A percentile compares a stretch with the other conserved stretches of the same genome.
phyloP scores from a whole-genome alignment of 2,329 filamentous ascomycete genomes.

The Lecanicillium sp. region DNA sequence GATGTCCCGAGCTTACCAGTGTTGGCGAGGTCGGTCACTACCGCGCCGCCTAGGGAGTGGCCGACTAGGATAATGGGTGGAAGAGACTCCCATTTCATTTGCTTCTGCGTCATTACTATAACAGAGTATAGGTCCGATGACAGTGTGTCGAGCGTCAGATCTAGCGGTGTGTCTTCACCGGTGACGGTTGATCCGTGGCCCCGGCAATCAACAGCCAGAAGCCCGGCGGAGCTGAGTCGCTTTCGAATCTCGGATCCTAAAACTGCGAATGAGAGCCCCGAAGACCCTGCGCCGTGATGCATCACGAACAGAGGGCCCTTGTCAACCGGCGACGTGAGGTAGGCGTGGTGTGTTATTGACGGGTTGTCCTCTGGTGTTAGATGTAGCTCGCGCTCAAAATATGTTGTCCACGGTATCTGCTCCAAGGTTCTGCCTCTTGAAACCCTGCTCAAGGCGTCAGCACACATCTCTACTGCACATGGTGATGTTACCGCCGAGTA shows the following conservation, averaged over 20 bases:
- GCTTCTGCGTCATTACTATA: conserved; percentile 55
- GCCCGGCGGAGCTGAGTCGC: conserved; percentile 68
- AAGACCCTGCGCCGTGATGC: conserved; percentile 92
- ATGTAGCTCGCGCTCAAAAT: conserved; percentile 82
- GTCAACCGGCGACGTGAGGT: conserved; percentile 72
- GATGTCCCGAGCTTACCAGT: conserved; percentile 56
- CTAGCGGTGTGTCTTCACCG: conserved; percentile 32
- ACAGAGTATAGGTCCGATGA: conserved; percentile 65
- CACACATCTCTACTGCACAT: background rate
- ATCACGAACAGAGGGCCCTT: conserved; percentile 80
- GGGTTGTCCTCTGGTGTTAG: conserved; percentile 43
- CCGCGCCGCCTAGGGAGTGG: conserved; percentile 87
- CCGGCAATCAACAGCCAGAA: conserved; percentile 79
- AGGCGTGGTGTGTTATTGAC: conserved; percentile 68
- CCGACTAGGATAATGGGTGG: conserved; percentile 79
- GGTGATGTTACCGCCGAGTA: no score
- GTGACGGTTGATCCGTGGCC: conserved; percentile 71
- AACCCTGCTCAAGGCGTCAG: conserved; percentile 26
- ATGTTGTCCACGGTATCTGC: conserved; percentile 77
- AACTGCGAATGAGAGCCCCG: conserved; percentile 83
- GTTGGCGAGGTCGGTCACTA: conserved; percentile 76
- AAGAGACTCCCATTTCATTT: conserved; percentile 65
- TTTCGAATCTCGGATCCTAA: conserved; percentile 71
- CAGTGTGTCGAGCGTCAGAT: conserved; percentile 67
- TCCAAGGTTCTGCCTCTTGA: conserved; percentile 49